A percentile compares a stretch with the other conserved stretches of the same genome.
phyloP scores from a whole-genome alignment of 768 basidiomycete species.

The Mycena capillaripes region DNA sequence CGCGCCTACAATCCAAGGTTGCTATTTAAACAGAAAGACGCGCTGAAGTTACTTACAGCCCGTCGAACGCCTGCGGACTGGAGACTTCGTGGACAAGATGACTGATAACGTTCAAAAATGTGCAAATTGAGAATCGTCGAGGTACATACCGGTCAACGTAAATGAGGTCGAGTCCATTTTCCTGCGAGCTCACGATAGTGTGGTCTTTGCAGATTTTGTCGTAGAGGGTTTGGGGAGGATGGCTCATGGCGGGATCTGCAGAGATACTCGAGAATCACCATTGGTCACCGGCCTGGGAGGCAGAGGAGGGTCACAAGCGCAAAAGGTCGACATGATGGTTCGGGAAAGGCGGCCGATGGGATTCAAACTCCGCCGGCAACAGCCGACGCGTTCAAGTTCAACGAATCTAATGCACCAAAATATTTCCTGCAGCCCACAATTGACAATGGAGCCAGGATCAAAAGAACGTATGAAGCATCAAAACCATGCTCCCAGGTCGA shows the following conservation, averaged over 20 bases:
- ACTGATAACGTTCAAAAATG: constrained; percentile 42
- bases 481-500: no score
- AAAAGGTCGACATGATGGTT: background rate
- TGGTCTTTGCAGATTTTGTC: constrained; percentile 99
- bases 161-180: constrained; percentile 82
- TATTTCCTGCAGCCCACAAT: no score
- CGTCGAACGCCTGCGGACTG: constrained; percentile 93
- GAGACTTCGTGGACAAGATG: constrained; percentile 91
- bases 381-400: background rate
- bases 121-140: background rate
- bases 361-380: background rate
- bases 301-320: background rate
- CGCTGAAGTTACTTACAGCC: constrained; percentile 64
- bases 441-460: no score
- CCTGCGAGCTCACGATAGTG: constrained; percentile 84
- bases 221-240: constrained; percentile 87
- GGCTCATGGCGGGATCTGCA: constrained; percentile 55
- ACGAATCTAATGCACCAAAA: no score
- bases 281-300: constrained; percentile 1
- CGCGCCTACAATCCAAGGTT: constrained; percentile 60
- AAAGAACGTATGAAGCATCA: no score
- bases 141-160: constrained; percentile 81
- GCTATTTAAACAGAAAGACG: constrained; percentile 28
- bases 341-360: background rate
- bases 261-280: background rate